Evolutionary conservation across 2,329 filamentous ascomycete species (phyloP).

Genomic region (Fusarium sacchari): DNA sequence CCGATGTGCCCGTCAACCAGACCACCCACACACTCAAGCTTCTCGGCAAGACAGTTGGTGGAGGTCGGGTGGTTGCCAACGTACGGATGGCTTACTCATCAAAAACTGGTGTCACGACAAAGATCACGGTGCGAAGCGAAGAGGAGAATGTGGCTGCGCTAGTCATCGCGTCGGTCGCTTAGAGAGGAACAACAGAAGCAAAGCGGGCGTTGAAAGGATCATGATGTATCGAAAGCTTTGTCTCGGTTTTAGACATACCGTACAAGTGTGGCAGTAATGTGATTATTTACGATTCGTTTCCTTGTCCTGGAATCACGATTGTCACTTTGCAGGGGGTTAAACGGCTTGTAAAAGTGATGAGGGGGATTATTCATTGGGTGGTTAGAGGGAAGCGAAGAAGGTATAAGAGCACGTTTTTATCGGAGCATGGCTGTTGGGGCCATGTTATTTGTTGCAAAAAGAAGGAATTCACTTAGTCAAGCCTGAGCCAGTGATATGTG

Average conservation of each 20-base stretch:
- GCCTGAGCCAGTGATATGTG: not conserved
- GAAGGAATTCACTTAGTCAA: constrained; percentile 18
- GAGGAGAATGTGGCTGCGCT: constrained; percentile 89
- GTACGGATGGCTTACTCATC: constrained; percentile 94
- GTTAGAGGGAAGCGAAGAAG: constrained; percentile 33
- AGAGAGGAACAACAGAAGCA: constrained; percentile 53
- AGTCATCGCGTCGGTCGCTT: constrained; percentile 86
- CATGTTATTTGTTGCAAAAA: constrained; percentile 31
- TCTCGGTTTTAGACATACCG: constrained; percentile 44
- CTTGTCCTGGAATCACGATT: constrained; percentile 18
- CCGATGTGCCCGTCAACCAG: constrained; percentile 86
- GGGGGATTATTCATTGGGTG: constrained; percentile 12
- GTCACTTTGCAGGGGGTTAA: not conserved
- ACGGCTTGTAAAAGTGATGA: constrained; percentile 9
- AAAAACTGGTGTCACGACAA: constrained; percentile 94
- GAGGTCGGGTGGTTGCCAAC: constrained; percentile 86
- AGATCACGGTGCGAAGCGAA: constrained; percentile 91
- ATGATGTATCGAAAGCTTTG: constrained; percentile 48
- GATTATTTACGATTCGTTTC: constrained; percentile 37
- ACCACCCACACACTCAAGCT: constrained; percentile 95
- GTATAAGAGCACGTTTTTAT: constrained; percentile 37
- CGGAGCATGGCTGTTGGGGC: constrained; percentile 29
- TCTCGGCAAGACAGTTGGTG: constrained; percentile 92
- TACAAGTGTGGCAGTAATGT: constrained; percentile 35
- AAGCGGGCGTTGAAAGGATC: constrained; percentile 50